A percentile compares a stretch with the other conserved stretches of the same genome.
Evolutionary conservation across 306 rosid genomes (phyloP).

Genomic region (Lathyrus tuberosus): DNA sequence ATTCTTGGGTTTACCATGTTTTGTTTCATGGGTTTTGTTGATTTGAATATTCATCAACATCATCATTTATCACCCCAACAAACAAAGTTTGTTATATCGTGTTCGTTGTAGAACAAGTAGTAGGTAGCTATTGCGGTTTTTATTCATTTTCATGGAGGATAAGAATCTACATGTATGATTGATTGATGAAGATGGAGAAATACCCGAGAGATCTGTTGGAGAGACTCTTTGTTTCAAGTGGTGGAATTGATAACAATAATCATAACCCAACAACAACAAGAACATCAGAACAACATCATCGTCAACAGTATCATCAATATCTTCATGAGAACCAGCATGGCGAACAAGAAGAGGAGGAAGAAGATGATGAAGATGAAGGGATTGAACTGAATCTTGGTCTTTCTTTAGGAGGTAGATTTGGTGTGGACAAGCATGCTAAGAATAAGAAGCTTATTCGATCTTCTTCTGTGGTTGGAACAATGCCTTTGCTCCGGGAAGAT

Average conservation of each 20-base stretch:
- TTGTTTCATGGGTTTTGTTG: constrained; percentile 45
- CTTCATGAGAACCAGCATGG: not conserved
- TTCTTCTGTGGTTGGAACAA: constrained; percentile 71
- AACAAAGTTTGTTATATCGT: too few relatives aligned
- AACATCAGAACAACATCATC: not conserved
- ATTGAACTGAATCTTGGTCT: constrained; percentile 89
- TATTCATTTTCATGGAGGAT: too few relatives aligned
- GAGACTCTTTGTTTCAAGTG: constrained; percentile 48
- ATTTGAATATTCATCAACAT: constrained; percentile 6
- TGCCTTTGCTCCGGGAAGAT: constrained; percentile 61
- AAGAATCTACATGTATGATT: constrained; percentile 20
- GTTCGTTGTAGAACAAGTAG: too few relatives aligned
- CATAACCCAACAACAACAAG: not conserved
- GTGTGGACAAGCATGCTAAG: constrained; percentile 68
- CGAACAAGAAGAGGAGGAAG: constrained; percentile 31
- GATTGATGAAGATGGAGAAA: constrained; percentile 48
- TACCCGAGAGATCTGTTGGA: constrained; percentile 86
- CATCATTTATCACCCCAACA: too few relatives aligned
- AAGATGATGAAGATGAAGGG: constrained; percentile 46
- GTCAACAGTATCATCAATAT: not conserved
- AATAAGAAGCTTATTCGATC: constrained; percentile 70
- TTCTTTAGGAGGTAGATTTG: constrained; percentile 89
- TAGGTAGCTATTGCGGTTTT: too few relatives aligned
- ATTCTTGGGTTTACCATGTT: constrained; percentile 30
- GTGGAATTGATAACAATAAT: constrained; percentile 15